Percentiles rank a stretch among this genome's conserved stretches.
These are phyloP conservation scores for Cyanidioschyzon merolae DNA, from an alignment of 23 red algal species.

Conservation along the genomic window DNA sequence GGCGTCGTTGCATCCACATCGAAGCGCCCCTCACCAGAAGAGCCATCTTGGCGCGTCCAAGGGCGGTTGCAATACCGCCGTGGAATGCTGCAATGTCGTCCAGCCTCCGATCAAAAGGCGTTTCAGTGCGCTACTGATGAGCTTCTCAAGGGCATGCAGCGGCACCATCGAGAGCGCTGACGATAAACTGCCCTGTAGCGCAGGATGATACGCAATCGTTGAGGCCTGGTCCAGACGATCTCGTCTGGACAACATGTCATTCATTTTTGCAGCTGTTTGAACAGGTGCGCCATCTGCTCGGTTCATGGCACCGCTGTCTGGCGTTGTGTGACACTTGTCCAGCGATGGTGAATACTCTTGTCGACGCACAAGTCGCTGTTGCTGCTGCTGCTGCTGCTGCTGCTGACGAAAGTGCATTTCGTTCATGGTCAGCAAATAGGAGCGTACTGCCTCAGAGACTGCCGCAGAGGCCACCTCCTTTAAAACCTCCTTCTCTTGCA, in stretches of 20 bases:
- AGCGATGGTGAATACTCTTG: not conserved
- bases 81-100: not conserved
- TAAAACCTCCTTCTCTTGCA: conserved; percentile 7
- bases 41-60: not conserved
- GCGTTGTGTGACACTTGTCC: no score
- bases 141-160: not conserved
- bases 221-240: no score
- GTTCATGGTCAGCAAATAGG: conserved; percentile 20
- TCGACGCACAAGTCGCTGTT: no score
- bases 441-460: conserved; percentile 14
- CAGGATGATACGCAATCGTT: no score
- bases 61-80: not conserved
- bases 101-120: not conserved
- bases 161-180: not conserved
- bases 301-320: no score
- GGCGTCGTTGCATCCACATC: no score
- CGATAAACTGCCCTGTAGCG: no score
- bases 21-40: not conserved
- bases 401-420: conserved; percentile 13
- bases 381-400: not conserved
- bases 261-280: no score
- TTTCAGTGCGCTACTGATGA: not conserved
- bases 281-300: no score
- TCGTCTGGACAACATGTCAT: no score
- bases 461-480: conserved; percentile 23